Evolutionary conservation across 2,329 filamentous ascomycete species (phyloP).

Genomic region (Camillea tinctor): DNA sequence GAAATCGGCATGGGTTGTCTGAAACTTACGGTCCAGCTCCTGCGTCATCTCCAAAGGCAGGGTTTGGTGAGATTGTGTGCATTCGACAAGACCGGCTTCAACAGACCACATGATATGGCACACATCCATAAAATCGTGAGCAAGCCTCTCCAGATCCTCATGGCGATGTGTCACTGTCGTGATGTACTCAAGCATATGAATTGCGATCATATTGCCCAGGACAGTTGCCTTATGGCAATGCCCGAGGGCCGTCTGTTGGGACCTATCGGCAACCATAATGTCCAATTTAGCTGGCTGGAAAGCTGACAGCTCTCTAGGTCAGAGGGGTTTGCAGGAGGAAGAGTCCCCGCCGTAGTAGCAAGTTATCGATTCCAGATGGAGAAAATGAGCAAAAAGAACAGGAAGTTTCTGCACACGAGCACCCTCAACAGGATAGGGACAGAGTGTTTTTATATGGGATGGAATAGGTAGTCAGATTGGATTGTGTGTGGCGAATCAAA

Average conservation of each 20-base stretch:
- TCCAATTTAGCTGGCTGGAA: neutral
- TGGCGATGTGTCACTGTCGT: conserved; percentile 52
- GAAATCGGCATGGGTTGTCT: conserved; percentile 60
- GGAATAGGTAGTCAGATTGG: neutral
- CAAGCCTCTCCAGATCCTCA: conserved; percentile 55
- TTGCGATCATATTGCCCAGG: conserved; percentile 62
- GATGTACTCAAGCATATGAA: conserved; percentile 64
- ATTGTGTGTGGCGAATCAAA: neutral
- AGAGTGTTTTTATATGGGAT: neutral
- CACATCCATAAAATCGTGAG: conserved; percentile 65
- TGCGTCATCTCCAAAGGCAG: conserved; percentile 59
- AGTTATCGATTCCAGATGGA: neutral
- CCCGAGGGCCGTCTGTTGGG: conserved; percentile 24
- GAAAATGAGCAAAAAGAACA: neutral
- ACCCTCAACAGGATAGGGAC: neutral
- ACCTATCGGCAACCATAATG: conserved; percentile 25
- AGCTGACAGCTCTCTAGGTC: neutral
- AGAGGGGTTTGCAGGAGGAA: no score
- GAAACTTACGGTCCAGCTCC: conserved; percentile 65
- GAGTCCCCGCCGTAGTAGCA: neutral
- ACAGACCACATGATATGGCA: conserved; percentile 67
- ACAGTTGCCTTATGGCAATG: conserved; percentile 49
- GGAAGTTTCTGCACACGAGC: neutral
- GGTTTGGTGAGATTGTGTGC: conserved; percentile 46
- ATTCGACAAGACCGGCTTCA: conserved; percentile 62